Conservation (phyloP, 2,329 filamentous ascomycete species). For the Clarireedia monteithiana region DNA sequence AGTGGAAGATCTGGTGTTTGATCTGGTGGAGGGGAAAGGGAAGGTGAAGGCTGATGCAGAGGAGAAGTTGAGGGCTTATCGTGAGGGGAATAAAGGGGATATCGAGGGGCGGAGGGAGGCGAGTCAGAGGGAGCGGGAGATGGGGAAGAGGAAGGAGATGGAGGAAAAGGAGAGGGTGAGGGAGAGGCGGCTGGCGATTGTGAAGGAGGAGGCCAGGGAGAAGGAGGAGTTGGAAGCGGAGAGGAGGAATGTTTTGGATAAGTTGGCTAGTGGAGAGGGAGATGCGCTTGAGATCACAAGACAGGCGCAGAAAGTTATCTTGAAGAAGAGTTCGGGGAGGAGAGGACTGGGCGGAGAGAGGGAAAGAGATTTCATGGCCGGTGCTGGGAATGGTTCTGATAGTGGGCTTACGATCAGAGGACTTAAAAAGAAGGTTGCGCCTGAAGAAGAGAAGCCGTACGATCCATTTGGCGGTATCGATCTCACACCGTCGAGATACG, state of each 20-base stretch:
- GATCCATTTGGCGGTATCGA: conserved; percentile 78
- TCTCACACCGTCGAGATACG: conserved; percentile 62
- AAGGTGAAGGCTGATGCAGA: conserved; percentile 44
- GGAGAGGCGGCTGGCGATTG: conserved; percentile 53
- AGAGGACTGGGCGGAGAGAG: conserved; percentile 31
- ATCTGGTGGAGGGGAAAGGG: conserved; percentile 65
- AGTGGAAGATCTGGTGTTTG: conserved; percentile 84
- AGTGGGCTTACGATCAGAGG: conserved; percentile 63
- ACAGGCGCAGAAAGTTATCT: conserved; percentile 50
- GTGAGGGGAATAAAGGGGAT: conserved; percentile 61
- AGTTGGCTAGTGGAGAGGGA: conserved; percentile 53
- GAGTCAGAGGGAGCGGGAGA: conserved; percentile 48
- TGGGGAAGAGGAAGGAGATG: conserved; percentile 45
- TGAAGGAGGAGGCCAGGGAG: conserved; percentile 64
- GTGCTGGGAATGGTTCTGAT: conserved; percentile 14
- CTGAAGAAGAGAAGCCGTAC: conserved; percentile 66
- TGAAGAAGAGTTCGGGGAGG: conserved; percentile 64
- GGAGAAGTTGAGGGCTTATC: conserved; percentile 56
- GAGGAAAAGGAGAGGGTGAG: conserved; percentile 61
- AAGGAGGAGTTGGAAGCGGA: conserved; percentile 54
- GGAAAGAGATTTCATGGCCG: conserved; percentile 10
- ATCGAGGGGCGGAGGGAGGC: conserved; percentile 54
- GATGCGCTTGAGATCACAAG: conserved; percentile 51
- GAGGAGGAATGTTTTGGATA: conserved; percentile 61
- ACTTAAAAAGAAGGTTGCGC: conserved; percentile 57